These are phyloP conservation scores for Tylopilus sp. DNA, from an alignment of 768 basidiomycete species.

Conservation along the genomic window DNA sequence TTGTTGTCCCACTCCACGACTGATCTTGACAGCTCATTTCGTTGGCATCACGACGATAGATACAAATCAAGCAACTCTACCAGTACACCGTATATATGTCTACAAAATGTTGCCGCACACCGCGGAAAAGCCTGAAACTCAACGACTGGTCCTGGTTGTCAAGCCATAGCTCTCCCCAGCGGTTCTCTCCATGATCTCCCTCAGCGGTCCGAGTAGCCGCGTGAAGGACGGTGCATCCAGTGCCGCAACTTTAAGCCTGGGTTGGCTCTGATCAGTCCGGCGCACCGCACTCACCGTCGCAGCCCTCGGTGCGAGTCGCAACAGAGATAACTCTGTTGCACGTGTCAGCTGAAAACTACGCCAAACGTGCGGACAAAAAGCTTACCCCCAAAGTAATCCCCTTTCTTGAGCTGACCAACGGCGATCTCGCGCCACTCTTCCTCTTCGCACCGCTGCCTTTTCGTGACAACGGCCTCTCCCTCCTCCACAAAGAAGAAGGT, in stretches of 20 bases:
- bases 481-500: constrained; percentile 98
- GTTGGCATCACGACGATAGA: constrained; percentile 33
- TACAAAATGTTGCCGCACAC: background rate
- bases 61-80: constrained; percentile 1
- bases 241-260: constrained; percentile 88
- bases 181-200: constrained; percentile 89
- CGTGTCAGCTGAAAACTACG: constrained; percentile 3
- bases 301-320: constrained; percentile 86
- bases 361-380: background rate
- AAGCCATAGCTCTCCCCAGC: constrained; percentile 71
- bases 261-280: constrained; percentile 39
- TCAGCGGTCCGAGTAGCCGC: constrained; percentile 84
- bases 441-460: constrained; percentile 58
- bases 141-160: constrained; percentile 33
- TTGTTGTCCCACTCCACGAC: constrained; percentile 12
- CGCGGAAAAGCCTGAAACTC: constrained; percentile 1
- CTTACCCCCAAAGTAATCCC: constrained; percentile 98
- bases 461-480: constrained; percentile 85
- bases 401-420: constrained; percentile 77
- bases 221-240: constrained; percentile 93
- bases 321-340: constrained; percentile 77
- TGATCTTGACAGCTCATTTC: background rate
- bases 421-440: constrained; percentile 60
- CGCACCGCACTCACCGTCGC: constrained; percentile 89
- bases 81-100: background rate